Base-by-base conservation (phyloP, 192 early-diverging fungal genomes). In the Umbelopsis isabellina region DNA sequence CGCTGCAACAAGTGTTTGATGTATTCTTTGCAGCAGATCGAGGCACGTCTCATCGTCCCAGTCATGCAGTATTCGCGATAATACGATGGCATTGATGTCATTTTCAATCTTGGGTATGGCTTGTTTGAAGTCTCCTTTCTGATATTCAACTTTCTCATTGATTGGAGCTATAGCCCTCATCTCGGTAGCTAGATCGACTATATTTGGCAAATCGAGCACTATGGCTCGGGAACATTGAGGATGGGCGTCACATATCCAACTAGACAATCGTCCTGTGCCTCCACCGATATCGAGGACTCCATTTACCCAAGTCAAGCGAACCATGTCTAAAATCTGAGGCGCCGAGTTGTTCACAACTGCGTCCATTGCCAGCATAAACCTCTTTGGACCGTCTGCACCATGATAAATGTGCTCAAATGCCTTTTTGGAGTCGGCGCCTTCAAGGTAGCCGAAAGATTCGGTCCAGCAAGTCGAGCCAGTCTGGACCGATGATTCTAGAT, bases 41-140 rank as follows among this genome's bases (percentile, higher is more conserved):
- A 25, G 15, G 25, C 75, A 52, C 3, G 41, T 70, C 23, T 66
- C 22, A 13, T 77, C 76, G 35, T 77, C 68, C 76, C 76, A 77
- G 27, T 77, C 76, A 61, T 77, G 76, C 45, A 77, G 20, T 37
- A 77, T 77, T 20, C 75, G 76, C 3, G 72, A 76, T 16, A 77
- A 61, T 1, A 67, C 13, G 11, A 64, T 46, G 4, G 76, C 51
- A 41, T 77, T 65, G 67, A 65, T 69, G 16, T 71, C 33, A 20
- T 35, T 13, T 21, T 51, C 51, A 37, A 71, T 20, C 22, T 33
- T 52, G 12, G 49, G 50, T 3, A 44, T 18, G 0, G 35, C 23
- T 11, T 50, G 21, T 1, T 58, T 58, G 41, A 71, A 71, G 37
- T 49, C 30, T 18, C 44, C 69, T 8, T 18, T 55, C 12, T 18